phyloP scores from a whole-genome alignment of 164 flowering plant species.

The Taxillus chinensis region DNA sequence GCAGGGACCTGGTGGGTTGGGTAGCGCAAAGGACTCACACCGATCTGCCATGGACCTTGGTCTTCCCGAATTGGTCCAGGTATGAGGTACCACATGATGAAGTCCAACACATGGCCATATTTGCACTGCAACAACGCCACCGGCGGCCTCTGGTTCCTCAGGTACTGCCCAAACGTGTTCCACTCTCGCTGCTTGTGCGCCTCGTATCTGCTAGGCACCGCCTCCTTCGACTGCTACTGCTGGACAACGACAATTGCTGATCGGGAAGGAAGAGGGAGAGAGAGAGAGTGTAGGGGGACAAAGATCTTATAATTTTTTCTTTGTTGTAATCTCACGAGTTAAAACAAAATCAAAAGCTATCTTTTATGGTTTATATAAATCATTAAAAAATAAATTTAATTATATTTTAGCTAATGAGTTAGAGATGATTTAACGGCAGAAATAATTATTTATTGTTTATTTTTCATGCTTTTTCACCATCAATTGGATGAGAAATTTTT shows the following conservation, averaged over 20 bases:
- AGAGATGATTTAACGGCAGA: too few species aligned
- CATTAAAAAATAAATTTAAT: too few species aligned
- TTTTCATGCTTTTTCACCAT: too few species aligned
- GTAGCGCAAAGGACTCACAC: constrained; percentile 26
- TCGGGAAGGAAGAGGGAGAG: background rate
- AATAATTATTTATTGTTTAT: too few species aligned
- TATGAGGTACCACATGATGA: constrained; percentile 35
- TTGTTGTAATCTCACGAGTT: too few species aligned
- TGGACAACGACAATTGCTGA: constrained; percentile 12
- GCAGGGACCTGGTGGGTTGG: constrained; percentile 26
- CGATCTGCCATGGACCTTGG: constrained; percentile 28
- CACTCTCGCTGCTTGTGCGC: constrained; percentile 35
- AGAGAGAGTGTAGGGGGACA: too few species aligned
- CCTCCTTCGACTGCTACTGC: constrained; percentile 9
- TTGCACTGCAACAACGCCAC: constrained; percentile 21
- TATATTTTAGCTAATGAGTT: too few species aligned
- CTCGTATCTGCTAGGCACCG: constrained; percentile 32
- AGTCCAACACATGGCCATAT: constrained; percentile 26
- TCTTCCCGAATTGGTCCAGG: constrained; percentile 37
- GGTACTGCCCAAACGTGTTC: constrained; percentile 32
- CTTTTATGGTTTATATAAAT: too few species aligned
- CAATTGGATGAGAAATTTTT: too few species aligned
- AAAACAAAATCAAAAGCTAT: too few species aligned
- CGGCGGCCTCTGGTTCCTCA: constrained; percentile 33
- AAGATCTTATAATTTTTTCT: too few species aligned